These are phyloP conservation scores for Glycine soja DNA, from an alignment of 306 rosid species.

Conservation along the genomic window DNA sequence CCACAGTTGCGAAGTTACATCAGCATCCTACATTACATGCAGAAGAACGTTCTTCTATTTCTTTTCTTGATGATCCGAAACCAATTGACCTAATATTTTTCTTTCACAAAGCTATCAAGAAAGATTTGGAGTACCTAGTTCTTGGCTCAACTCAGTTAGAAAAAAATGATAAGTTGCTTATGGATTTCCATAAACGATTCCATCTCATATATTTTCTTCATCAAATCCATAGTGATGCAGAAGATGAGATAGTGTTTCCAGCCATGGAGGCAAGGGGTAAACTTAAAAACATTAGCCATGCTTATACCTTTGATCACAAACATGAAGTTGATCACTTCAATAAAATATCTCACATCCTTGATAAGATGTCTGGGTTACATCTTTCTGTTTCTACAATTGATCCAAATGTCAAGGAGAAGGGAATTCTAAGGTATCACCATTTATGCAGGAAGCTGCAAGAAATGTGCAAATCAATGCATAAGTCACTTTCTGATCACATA, in stretches of 20 bases:
- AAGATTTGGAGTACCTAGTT: conserved; percentile 87
- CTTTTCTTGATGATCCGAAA: conserved; percentile 64
- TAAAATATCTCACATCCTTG: conserved; percentile 67
- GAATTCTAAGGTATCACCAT: conserved; percentile 53
- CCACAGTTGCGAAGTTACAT: conserved; percentile 56
- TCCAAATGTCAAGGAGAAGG: conserved; percentile 50
- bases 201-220: conserved; percentile 67
- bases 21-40: conserved; percentile 54
- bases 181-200: conserved; percentile 71
- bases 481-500: conserved; percentile 65
- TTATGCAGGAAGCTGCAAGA: conserved; percentile 73
- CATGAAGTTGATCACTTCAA: conserved; percentile 68
- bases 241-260: conserved; percentile 94
- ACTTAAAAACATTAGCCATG: conserved; percentile 80
- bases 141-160: conserved; percentile 78
- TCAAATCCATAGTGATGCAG: conserved; percentile 90
- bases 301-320: conserved; percentile 87
- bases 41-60: conserved; percentile 47
- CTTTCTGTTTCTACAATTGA: conserved; percentile 56
- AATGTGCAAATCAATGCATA: conserved; percentile 75
- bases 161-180: conserved; percentile 59
- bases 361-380: conserved; percentile 65
- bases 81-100: conserved; percentile 82
- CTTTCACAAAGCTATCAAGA: conserved; percentile 94
- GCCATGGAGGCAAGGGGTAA: conserved; percentile 87